Base-by-base conservation (phyloP, 1,139 yeast species). In the Kodamaea arcana region DNA sequence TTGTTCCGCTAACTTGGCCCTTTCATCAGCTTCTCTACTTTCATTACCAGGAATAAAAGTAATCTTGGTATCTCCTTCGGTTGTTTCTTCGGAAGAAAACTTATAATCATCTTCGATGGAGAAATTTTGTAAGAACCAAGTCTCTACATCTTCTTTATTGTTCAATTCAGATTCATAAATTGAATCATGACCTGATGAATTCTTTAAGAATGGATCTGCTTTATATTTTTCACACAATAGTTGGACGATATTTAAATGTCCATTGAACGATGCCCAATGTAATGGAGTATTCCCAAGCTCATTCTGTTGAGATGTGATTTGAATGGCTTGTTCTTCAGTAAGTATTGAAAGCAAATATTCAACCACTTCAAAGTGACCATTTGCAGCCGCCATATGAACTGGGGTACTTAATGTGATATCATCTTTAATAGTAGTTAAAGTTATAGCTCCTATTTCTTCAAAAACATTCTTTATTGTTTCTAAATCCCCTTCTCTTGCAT, bases 231-330 rank as follows among this genome's bases (percentile, higher is more conserved):
- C 90, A 52, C 92, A 81, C 31, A 92, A 65, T 8, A 75, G 53
- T 56, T 83, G 62, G 26, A 87, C 94, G 8, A 82, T 68, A 3
- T 75, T 80, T 42, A 86, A 60, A 48, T 88, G 92, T 1, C 97
- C 97, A 51, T 85, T 88, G 46, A 78, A 74, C 0, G 95, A 75
- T 1, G 97, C 97, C 98, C 98, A 92, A 57, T 92, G 97, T 43
- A 92, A 69, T 0, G 97, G 83, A 0, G 98, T 88, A 56, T 92
- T 92, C 4, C 97, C 97, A 21, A 83, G 78, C 31, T 77, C 83
- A 56, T 92, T 92, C 37, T 66, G 70, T 16, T 68, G 61, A 37
- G 78, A 71, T 21, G 83, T 78, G 32, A 80, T 62, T 15, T 52
- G 48, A 20, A 56, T 58, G 25, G 76, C 75, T 22, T 75, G 70